A percentile compares a stretch with the other conserved stretches of the same genome.
Evolutionary conservation across 2,329 filamentous ascomycete species (phyloP).

Genomic region (Diaporthe ampelina): DNA sequence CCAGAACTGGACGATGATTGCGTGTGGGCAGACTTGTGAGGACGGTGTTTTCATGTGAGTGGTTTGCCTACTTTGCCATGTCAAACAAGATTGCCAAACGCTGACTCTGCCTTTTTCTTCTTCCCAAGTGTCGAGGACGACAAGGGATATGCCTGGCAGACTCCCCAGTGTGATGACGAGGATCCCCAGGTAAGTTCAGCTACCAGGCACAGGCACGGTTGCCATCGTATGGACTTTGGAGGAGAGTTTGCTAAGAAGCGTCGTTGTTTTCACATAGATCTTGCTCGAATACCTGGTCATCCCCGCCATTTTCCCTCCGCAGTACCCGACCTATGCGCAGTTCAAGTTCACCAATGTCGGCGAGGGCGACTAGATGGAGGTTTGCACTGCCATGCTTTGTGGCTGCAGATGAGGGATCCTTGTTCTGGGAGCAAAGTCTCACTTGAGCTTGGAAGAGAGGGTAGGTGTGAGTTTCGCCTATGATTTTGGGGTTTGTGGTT

Average conservation of each 20-base stretch:
- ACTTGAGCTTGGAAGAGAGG: neutral
- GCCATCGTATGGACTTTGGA: fast-evolving
- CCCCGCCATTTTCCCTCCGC: neutral
- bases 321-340: slow-evolving; percentile 3
- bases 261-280: neutral
- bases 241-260: neutral
- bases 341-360: slow-evolving; percentile 32
- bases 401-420: neutral
- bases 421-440: neutral
- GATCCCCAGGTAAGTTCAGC: neutral
- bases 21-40: slow-evolving; percentile 23
- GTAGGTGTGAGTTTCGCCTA: neutral
- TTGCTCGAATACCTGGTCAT: slow-evolving; percentile 8
- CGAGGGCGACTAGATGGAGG: neutral
- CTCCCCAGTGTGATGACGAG: neutral
- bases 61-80: neutral
- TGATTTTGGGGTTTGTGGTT: neutral
- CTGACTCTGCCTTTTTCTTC: neutral
- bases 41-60: slow-evolving; percentile 29
- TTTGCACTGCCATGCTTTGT: neutral
- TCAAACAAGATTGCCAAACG: neutral
- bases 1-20: slow-evolving; percentile 13
- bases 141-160: slow-evolving; percentile 13
- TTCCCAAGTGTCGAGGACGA: slow-evolving; percentile 1
- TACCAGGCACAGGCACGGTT: fast-evolving